Conservation (phyloP, 768 basidiomycete species). For the Pisolithus marmoratus region DNA sequence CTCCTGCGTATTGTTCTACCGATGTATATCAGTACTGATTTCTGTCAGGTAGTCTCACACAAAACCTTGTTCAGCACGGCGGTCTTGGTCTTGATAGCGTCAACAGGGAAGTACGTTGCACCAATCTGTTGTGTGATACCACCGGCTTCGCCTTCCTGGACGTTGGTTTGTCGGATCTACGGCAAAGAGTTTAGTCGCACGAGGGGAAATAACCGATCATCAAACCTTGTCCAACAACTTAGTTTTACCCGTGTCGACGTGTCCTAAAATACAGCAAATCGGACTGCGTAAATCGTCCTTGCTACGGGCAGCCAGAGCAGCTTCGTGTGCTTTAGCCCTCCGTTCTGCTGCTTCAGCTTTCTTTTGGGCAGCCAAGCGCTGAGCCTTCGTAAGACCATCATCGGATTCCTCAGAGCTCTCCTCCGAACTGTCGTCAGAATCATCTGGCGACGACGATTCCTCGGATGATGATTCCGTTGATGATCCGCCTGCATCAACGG, state of each 20-base stretch:
- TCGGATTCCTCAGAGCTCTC: slow-evolving; percentile 38
- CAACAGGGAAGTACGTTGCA: slow-evolving; percentile 97
- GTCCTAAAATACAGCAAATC: slow-evolving; percentile 98
- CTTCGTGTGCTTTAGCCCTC: slow-evolving; percentile 72
- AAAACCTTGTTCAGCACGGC: slow-evolving; percentile 82
- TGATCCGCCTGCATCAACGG: slow-evolving; percentile 21
- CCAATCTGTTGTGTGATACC: slow-evolving; percentile 99
- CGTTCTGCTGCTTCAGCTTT: slow-evolving; percentile 86
- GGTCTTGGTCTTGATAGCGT: slow-evolving; percentile 92
- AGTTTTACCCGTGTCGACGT: slow-evolving; percentile 99
- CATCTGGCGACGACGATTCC: slow-evolving; percentile 41
- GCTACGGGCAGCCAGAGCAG: slow-evolving; percentile 77
- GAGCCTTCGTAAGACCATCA: slow-evolving; percentile 61
- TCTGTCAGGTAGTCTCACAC: background rate
- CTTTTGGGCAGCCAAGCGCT: slow-evolving; percentile 60
- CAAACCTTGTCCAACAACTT: slow-evolving; percentile 92
- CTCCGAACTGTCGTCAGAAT: slow-evolving; percentile 47
- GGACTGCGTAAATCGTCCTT: slow-evolving; percentile 92
- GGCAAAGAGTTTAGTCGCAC: slow-evolving; percentile 1
- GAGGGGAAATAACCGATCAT: background rate
- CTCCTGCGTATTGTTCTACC: slow-evolving; percentile 74
- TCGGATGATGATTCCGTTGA: slow-evolving; percentile 34
- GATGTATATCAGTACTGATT: background rate
- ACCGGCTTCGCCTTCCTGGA: slow-evolving; percentile 98
- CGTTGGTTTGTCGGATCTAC: slow-evolving; percentile 98